Percentiles rank a stretch among this genome's conserved stretches.
Conservation (phyloP, 805 yeast genomes). For the Cyberlindnera misumaiensis region DNA sequence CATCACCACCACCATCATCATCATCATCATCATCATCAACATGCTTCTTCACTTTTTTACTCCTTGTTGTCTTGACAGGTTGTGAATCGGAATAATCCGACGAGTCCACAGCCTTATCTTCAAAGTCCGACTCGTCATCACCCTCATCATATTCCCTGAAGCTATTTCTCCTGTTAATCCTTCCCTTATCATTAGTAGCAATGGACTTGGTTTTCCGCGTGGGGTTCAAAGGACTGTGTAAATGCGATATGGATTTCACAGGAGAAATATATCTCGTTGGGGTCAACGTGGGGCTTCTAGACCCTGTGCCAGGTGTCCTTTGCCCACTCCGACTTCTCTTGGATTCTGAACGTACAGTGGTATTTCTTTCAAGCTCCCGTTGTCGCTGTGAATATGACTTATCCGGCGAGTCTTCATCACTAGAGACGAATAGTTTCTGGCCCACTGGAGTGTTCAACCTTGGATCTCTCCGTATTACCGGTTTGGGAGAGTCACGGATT, state of each 20-base stretch:
- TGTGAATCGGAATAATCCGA: background rate
- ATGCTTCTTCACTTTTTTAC: background rate
- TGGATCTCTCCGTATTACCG: background rate
- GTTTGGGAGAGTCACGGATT: background rate
- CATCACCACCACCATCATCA: constrained; percentile 2
- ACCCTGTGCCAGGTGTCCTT: background rate
- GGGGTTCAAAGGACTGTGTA: constrained; percentile 11
- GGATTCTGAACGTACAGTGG: constrained; percentile 9
- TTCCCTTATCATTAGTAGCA: constrained; percentile 9
- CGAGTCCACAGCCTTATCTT: constrained; percentile 6
- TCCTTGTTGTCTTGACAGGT: background rate
- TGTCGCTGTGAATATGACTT: constrained; percentile 12
- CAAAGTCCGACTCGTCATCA: constrained; percentile 2
- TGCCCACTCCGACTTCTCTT: constrained; percentile 1
- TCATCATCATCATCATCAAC: background rate
- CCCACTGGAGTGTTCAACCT: constrained; percentile 7
- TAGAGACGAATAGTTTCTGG: constrained; percentile 14
- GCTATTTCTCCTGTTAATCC: background rate
- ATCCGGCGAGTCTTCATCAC: constrained; percentile 9
- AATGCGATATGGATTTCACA: constrained; percentile 1
- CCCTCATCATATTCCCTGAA: constrained; percentile 7
- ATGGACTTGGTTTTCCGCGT: constrained; percentile 11
- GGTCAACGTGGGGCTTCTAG: constrained; percentile 3
- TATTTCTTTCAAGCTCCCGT: constrained; percentile 16
- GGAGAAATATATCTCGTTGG: constrained; percentile 1